Percentiles rank a stretch among this genome's conserved stretches.
Conservation (phyloP, 257 asterid species). For the Nicotiana noctiflora region DNA sequence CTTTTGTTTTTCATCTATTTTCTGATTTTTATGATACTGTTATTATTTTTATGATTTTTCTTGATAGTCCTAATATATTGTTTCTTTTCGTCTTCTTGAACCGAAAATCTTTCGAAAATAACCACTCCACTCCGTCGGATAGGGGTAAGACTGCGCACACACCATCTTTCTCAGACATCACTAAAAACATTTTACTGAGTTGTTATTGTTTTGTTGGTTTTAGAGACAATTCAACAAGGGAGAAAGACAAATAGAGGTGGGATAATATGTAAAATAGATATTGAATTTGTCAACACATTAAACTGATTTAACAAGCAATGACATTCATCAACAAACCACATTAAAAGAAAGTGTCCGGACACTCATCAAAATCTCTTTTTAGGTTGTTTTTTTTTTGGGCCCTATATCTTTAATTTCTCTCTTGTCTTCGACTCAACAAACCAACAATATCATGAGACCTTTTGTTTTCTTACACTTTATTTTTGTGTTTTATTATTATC, state of each 20-base stretch:
- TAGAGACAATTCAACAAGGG: background rate
- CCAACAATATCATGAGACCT: slow-evolving; percentile 10
- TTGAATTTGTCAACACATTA: slow-evolving; percentile 7
- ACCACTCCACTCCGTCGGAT: too few relatives aligned
- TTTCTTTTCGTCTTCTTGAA: too few relatives aligned
- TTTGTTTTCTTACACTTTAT: slow-evolving; percentile 4
- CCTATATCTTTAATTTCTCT: background rate
- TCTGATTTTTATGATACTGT: too few relatives aligned
- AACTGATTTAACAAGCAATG: slow-evolving; percentile 17
- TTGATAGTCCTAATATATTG: too few relatives aligned
- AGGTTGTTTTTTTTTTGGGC: background rate
- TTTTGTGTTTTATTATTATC: slow-evolving; percentile 6
- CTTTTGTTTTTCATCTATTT: too few relatives aligned
- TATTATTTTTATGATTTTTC: too few relatives aligned
- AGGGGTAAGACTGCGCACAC: too few relatives aligned
- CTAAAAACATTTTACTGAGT: too few relatives aligned
- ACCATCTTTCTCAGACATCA: too few relatives aligned
- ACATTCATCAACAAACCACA: slow-evolving; percentile 10
- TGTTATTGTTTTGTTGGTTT: too few relatives aligned
- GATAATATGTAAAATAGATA: slow-evolving; percentile 1
- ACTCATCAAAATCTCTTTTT: slow-evolving; percentile 18
- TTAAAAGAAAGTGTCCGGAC: slow-evolving; percentile 12
- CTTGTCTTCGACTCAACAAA: background rate
- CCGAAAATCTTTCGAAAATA: too few relatives aligned
- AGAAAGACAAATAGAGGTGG: slow-evolving; percentile 40